phyloP scores from a whole-genome alignment of 129 eudicot genomes.

The Escallonia herrerae region DNA sequence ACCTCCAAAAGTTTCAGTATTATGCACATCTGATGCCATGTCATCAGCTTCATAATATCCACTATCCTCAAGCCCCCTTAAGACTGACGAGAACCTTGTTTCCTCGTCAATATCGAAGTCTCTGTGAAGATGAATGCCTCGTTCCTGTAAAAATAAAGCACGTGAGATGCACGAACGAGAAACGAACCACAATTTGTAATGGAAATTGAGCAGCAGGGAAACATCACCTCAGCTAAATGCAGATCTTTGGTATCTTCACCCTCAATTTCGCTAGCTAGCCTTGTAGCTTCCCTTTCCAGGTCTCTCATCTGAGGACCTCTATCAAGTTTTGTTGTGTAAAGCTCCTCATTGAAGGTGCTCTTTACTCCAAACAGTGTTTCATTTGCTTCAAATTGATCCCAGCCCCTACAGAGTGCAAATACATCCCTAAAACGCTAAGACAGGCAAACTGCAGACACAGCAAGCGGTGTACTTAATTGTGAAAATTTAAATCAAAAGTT shows the following conservation, averaged over 20 bases:
- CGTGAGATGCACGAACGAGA: not conserved
- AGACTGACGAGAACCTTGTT: conserved; percentile 80
- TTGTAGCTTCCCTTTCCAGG: conserved; percentile 69
- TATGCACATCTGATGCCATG: conserved; percentile 43
- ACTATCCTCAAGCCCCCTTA: conserved; percentile 69
- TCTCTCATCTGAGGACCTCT: conserved; percentile 92
- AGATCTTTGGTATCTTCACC: conserved; percentile 89
- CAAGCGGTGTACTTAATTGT: not conserved
- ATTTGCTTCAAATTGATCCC: conserved; percentile 97
- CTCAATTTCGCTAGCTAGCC: conserved; percentile 94
- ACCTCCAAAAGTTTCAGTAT: conserved; percentile 76
- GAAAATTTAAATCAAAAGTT: not conserved
- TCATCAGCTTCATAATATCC: conserved; percentile 81
- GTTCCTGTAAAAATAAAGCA: conserved; percentile 45
- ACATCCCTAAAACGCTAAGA: conserved; percentile 7
- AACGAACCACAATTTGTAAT: not conserved
- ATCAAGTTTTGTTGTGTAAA: conserved; percentile 89
- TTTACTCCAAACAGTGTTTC: conserved; percentile 87
- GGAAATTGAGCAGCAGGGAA: not conserved
- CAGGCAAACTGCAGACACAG: not conserved
- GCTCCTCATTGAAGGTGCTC: conserved; percentile 90
- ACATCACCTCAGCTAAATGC: conserved; percentile 89
- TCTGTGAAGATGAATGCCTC: conserved; percentile 59
- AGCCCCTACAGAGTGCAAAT: conserved; percentile 45
- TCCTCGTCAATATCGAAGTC: conserved; percentile 81